Base-by-base conservation (phyloP, 164 flowering plant species). In the Tetracentron sinense region DNA sequence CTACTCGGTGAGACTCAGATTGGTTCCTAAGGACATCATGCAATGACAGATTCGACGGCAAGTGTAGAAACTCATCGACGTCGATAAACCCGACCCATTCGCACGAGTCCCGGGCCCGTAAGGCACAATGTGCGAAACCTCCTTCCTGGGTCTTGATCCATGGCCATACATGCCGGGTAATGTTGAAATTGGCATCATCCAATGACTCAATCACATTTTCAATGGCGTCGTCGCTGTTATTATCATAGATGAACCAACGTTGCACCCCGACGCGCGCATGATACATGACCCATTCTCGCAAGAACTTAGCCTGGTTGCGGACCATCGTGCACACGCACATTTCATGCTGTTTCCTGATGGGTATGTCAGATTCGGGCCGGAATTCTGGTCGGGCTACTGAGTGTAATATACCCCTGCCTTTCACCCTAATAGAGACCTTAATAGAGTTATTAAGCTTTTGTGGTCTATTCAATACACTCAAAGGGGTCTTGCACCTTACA, bases 91-190 rank as follows among this genome's bases (percentile, higher is more conserved):
- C 92, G 8, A 89, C 84, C 98, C 96, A 92, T 26, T 81, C 70
- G 63, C 98, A 92, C 1, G 54, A 1, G 3, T 66, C 79, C 1
- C 85, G 62, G 0, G 93, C 90, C 33, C 81, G 77, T 11, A 86
- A 11, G 0, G 95, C 88, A 47, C 98, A 92, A 47, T 92, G 96
- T 0, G 91, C 81, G 54, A 92, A 92, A 44, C 98, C 96, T 0
- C 91, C 92, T 31, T 92, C 97, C 58, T 89, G 98, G 4, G 91
- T 80, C 79, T 92, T 89, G 66, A 86, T 65, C 98, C 98, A 89
- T 0, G 90, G 96, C 98, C 98, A 92, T 0, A 66, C 25, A 46
- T 82, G 82, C 2, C 88, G 54, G 0, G 79, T 71, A 0, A 92
- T 54, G 16, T 83, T 79, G 67, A 64, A 74, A 2, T 76, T 71